Base-by-base conservation (phyloP, 768 basidiomycete species). In the Pulveroboletus ravenelii region DNA sequence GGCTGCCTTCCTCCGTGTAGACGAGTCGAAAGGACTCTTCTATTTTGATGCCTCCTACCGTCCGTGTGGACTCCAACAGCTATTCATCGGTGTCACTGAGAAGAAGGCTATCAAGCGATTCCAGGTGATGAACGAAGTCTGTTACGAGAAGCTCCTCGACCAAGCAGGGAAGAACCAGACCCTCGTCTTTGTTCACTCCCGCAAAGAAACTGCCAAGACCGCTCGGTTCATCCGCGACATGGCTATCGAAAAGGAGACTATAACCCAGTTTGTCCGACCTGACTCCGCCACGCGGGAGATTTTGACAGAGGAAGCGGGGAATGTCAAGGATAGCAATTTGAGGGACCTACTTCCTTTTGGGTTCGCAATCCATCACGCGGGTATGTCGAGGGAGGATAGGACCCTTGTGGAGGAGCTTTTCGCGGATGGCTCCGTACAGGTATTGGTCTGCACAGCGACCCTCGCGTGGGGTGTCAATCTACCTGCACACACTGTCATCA, bases 401-500 rank as follows among this genome's bases (percentile, higher is more conserved):
- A 84, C 81, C 10, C 79, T 89, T 10, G 93, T 97, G 17, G 96
- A 99, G 67, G 95, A 94, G 54, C 78, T 98, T 10, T 99, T 99
- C 66, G 83, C 83, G 10, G 91, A 95, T 44, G 91, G 93, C 1
- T 84, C 89, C 20, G 77, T 99, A 29, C 93, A 95, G 64, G 94
- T 98, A 0, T 76, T 99, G 23, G 92, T 96, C 39, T 96, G 92
- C 66, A 99, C 96, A 0, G 96, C 96, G 5, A 98, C 95, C 2
- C 84, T 99, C 34, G 96, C 96, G 1, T 99, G 96, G 96, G 96
- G 95, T 74, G 95, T 99, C 70, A 99, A 99, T 65, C 74, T 98
- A 0, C 96, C 96, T 3, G 95, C 94, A 1, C 96, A 98, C 57
- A 88, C 92, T 8, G 95, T 97, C 70, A 93, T 98, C 73, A 97